Conservation (phyloP, 2,329 filamentous ascomycete genomes). For the Shiraia bambusicola region DNA sequence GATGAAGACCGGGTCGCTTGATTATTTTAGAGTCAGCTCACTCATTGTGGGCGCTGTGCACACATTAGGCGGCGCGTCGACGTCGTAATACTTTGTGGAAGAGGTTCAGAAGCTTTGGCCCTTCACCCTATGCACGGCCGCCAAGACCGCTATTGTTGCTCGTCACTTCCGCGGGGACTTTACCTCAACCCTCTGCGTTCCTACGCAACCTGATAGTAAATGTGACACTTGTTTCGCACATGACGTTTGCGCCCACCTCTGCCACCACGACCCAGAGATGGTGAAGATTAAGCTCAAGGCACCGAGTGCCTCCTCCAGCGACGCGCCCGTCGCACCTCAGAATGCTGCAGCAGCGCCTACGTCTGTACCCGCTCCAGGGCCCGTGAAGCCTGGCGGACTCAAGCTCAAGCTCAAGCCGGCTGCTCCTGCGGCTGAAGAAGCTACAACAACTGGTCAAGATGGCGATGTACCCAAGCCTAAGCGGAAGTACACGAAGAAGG, state of each 20-base stretch:
- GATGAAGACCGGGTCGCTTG: constrained; percentile 3
- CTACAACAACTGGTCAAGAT: constrained; percentile 31
- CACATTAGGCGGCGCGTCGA: constrained; percentile 4
- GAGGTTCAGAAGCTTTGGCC: constrained; percentile 21
- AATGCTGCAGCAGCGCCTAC: constrained; percentile 13
- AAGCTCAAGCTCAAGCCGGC: constrained; percentile 40
- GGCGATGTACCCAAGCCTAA: constrained; percentile 44
- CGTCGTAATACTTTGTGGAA: not conserved
- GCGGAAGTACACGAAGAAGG: constrained; percentile 48
- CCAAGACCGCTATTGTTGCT: constrained; percentile 16
- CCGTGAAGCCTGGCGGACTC: constrained; percentile 17
- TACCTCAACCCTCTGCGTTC: constrained; percentile 1
- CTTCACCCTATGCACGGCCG: constrained; percentile 13
- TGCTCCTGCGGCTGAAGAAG: constrained; percentile 18
- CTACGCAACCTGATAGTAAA: constrained; percentile 8
- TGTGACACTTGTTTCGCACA: constrained; percentile 1
- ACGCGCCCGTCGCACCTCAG: constrained; percentile 16
- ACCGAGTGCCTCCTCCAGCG: constrained; percentile 18
- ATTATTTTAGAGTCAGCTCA: constrained; percentile 22
- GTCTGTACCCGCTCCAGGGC: constrained; percentile 10
- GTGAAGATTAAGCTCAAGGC: constrained; percentile 41
- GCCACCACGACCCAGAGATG: constrained; percentile 6
- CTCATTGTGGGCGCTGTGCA: constrained; percentile 21
- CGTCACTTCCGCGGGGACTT: constrained; percentile 7
- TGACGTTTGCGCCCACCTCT: constrained; percentile 6